Percentiles rank a stretch among this genome's conserved stretches.
Conservation (phyloP, 225 moss, liverwort and hornwort genomes). For the Sphagnum contortum region DNA sequence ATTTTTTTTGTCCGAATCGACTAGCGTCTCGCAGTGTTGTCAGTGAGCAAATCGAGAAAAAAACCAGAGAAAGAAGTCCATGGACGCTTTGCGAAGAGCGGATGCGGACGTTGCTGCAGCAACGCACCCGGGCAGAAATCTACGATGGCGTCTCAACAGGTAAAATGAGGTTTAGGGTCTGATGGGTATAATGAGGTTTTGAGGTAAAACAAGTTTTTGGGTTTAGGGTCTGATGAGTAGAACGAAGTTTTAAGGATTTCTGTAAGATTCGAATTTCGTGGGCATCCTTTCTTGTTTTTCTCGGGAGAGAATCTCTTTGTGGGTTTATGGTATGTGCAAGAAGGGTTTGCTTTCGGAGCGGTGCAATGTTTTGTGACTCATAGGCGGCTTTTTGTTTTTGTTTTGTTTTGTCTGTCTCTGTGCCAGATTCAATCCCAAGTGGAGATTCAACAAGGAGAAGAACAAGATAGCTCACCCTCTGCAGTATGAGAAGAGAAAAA, state of each 20-base stretch:
- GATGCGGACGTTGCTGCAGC: constrained; percentile 34
- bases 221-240: not conserved
- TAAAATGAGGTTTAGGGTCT: not conserved
- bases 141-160: constrained; percentile 30
- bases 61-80: not conserved
- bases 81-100: constrained; percentile 28
- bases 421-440: constrained; percentile 30
- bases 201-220: not conserved
- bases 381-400: not conserved
- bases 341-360: not conserved
- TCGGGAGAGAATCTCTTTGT: no score
- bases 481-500: constrained; percentile 27
- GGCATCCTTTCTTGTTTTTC: not conserved
- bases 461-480: constrained; percentile 24
- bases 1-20: no score
- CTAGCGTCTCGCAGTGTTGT: no score
- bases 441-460: constrained; percentile 33
- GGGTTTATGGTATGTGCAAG: no score
- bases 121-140: constrained; percentile 26
- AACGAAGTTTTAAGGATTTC: not conserved
- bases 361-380: not conserved
- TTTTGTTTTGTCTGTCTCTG: not conserved
- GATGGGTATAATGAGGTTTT: not conserved
- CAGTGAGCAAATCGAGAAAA: no score
- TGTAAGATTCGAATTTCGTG: not conserved